Evolutionary conservation across 129 eudicot species (phyloP), one percentile per base, ranked within the genome.

Genomic region (Pseudognaphalium luteoalbum): DNA sequence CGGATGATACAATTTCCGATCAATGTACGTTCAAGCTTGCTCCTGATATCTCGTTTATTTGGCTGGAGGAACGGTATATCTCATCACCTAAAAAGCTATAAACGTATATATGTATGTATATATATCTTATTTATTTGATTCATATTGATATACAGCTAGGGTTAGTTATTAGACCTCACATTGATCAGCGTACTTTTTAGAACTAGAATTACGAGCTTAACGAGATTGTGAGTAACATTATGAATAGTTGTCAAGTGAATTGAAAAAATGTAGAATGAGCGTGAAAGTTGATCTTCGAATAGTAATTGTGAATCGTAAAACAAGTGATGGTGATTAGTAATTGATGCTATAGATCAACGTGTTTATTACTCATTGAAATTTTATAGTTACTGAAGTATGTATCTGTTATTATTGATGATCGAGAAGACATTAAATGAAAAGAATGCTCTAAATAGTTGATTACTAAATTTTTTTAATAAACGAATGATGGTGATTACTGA

Each of bases 21-120:
- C 79, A 71, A 62, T 83, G 83, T 15, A 84, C 96, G 50, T 94
- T 94, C 82, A 94, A 85, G 78, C 90, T 94, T 51, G 97, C 99
- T 37, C 85, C 99, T 20, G 97, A 94, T 69, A 61, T 94, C 74
- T 83, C 91, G 6, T 89, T 91, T 86, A 76, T 91, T 63, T 47
- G 83, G 65, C 89, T 89, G 12, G 86, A 88, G 75, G 92, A 89
- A 69, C 75, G 93, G 97, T 93, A 52, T n/a, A 3, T 56, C 5
- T 66, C 29, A 28, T 80, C 42, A 17, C 14, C 33, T 7, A 7
- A 0, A n/a, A 57, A 2, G 7, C 29, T 12, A n/a, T 0, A 57
- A 0, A 57, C 1, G 6, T 21, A 28, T n/a, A 2, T 68, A 1
- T 11, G n/a, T 6, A 7, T 51, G 66, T 41, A 17, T 54, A 1